phyloP scores from a whole-genome alignment of 2,329 filamentous ascomycete genomes.

The Fusarium multiceps region DNA sequence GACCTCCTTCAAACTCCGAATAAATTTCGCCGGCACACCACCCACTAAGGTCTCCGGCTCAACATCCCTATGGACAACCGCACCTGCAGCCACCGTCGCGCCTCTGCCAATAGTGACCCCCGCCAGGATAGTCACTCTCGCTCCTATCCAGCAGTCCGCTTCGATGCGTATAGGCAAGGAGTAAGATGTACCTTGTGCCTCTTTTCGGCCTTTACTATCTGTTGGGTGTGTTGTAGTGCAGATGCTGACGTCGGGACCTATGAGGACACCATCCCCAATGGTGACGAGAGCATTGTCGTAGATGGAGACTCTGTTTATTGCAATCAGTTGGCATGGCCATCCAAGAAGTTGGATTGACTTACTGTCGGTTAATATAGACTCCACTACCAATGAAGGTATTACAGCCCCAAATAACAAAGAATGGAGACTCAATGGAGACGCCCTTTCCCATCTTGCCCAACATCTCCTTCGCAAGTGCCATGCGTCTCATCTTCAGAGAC shows the following conservation, averaged over 20 bases:
- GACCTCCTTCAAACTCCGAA: slow-evolving; percentile 8
- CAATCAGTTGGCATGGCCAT: background rate
- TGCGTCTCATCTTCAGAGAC: slow-evolving; percentile 4
- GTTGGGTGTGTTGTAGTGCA: slow-evolving; percentile 9
- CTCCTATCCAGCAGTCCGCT: slow-evolving; percentile 22
- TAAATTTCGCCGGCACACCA: slow-evolving; percentile 18
- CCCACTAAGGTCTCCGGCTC: slow-evolving; percentile 22
- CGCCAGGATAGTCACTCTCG: slow-evolving; percentile 5
- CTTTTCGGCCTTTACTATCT: background rate
- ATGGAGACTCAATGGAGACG: slow-evolving; percentile 9
- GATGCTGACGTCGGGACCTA: slow-evolving; percentile 18
- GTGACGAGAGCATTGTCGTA: slow-evolving; percentile 19
- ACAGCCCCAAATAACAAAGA: slow-evolving; percentile 25
- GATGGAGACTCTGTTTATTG: background rate
- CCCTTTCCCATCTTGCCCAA: background rate
- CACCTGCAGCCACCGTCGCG: slow-evolving; percentile 15
- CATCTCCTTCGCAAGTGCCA: slow-evolving; percentile 10
- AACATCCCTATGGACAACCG: slow-evolving; percentile 16
- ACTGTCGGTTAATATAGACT: slow-evolving; percentile 27
- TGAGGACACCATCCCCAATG: slow-evolving; percentile 4
- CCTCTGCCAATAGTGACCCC: slow-evolving; percentile 18
- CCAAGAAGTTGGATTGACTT: background rate
- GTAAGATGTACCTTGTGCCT: slow-evolving; percentile 8
- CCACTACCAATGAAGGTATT: slow-evolving; percentile 8
- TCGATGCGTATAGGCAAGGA: slow-evolving; percentile 20